Evolutionary conservation across 169 alveolate genomes (phyloP).

Genomic region (Plasmodium cynomolgi): DNA sequence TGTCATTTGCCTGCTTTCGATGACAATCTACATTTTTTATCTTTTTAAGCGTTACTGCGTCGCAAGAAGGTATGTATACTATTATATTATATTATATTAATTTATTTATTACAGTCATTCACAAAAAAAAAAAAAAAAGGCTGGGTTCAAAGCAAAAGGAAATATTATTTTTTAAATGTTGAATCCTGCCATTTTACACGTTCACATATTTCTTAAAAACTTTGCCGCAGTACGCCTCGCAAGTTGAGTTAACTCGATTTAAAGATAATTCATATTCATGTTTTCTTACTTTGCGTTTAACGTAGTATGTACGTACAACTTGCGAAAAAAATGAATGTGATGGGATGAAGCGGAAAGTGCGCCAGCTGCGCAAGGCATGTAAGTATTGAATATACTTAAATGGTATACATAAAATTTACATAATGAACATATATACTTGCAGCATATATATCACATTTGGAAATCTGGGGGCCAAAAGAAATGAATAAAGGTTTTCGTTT

Average conservation of each 20-base stretch:
- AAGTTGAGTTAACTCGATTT: background rate
- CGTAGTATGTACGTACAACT: background rate
- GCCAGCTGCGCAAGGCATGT: background rate
- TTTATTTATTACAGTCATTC: background rate
- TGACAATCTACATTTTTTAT: background rate
- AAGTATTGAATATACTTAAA: background rate
- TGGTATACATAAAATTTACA: background rate
- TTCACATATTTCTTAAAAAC: background rate
- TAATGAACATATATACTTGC: background rate
- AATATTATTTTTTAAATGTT: background rate
- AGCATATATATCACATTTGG: background rate
- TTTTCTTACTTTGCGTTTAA: background rate
- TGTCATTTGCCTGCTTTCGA: background rate
- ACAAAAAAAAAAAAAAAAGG: background rate
- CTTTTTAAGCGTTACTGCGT: background rate
- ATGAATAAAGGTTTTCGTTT: background rate
- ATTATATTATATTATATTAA: no score
- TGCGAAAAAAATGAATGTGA: background rate
- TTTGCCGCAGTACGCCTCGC: background rate
- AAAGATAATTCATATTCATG: background rate
- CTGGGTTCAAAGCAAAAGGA: background rate
- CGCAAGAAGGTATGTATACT: background rate
- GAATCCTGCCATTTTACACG: slow-evolving; percentile 7
- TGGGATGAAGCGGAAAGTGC: background rate
- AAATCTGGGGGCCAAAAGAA: background rate